A percentile compares a stretch with the other conserved stretches of the same genome.
Evolutionary conservation across 2,329 filamentous ascomycete genomes (phyloP).

Genomic region (Sclerotinia nivalis): DNA sequence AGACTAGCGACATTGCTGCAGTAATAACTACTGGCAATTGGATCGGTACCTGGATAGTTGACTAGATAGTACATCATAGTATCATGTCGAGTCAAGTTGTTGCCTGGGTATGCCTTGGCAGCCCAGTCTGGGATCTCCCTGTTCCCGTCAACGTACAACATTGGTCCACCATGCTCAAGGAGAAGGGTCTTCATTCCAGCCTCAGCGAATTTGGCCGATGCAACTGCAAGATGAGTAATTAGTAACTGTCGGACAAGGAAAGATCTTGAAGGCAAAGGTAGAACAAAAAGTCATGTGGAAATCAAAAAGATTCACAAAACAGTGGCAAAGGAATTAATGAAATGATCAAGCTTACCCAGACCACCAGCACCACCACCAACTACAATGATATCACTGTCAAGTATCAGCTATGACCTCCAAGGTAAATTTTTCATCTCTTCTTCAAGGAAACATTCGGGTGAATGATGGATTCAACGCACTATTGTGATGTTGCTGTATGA

Average conservation of each 20-base stretch:
- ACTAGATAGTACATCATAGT: not conserved
- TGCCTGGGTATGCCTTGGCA: not conserved
- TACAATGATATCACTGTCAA: slow-evolving; percentile 15
- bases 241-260: not conserved
- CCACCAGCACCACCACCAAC: slow-evolving; percentile 13
- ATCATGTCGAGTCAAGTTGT: slow-evolving; percentile 7
- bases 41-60: slow-evolving; percentile 12
- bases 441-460: not conserved
- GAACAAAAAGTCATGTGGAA: not conserved
- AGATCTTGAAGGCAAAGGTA: not conserved
- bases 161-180: slow-evolving; percentile 13
- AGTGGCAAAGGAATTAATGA: not conserved
- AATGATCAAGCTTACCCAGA: not conserved
- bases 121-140: slow-evolving; percentile 18
- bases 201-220: slow-evolving; percentile 12
- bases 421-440: not conserved
- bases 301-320: not conserved
- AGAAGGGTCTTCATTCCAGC: slow-evolving; percentile 17
- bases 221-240: not conserved
- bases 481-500: not conserved
- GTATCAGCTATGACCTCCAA: not conserved
- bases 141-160: slow-evolving; percentile 14
- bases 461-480: not conserved
- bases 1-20: not conserved
- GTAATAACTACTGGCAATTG: slow-evolving; percentile 4